Conservation (phyloP, 2,329 filamentous ascomycete genomes). For the Aspergillus latus region DNA sequence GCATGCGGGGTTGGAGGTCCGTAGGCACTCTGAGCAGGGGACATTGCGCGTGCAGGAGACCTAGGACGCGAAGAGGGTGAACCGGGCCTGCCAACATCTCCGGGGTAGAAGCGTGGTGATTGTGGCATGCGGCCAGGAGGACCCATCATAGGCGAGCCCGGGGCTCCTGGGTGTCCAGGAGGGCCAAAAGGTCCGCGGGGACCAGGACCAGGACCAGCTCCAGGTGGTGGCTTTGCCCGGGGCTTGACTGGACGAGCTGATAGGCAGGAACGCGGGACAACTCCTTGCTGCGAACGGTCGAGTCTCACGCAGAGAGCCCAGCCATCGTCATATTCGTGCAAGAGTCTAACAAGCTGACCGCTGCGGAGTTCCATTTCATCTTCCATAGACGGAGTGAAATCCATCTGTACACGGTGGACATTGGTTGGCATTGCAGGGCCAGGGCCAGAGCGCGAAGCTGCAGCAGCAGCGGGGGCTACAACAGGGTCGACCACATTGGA, state of each 20-base stretch:
- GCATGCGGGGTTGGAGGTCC: slow-evolving; percentile 31
- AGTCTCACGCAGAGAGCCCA: slow-evolving; percentile 94
- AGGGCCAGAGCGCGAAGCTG: slow-evolving; percentile 17
- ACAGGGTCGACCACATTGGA: slow-evolving; percentile 25
- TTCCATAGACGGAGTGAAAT: slow-evolving; percentile 88
- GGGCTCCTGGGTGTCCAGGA: slow-evolving; percentile 31
- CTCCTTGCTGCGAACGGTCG: slow-evolving; percentile 88
- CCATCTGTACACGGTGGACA: slow-evolving; percentile 89
- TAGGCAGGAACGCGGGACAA: slow-evolving; percentile 88
- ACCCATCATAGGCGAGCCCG: slow-evolving; percentile 36
- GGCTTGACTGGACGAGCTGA: slow-evolving; percentile 91
- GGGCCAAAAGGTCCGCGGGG: slow-evolving; percentile 23
- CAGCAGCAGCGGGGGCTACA: slow-evolving; percentile 14
- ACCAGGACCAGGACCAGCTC: slow-evolving; percentile 30
- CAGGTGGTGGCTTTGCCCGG: slow-evolving; percentile 53
- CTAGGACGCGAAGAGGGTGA: slow-evolving; percentile 38
- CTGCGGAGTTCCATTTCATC: slow-evolving; percentile 82
- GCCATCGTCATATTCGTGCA: slow-evolving; percentile 97
- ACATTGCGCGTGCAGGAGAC: slow-evolving; percentile 35
- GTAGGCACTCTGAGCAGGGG: slow-evolving; percentile 26
- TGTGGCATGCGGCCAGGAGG: slow-evolving; percentile 27
- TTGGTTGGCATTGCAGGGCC: slow-evolving; percentile 55
- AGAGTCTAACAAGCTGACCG: slow-evolving; percentile 80
- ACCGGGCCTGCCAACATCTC: slow-evolving; percentile 21
- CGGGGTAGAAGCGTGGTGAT: slow-evolving; percentile 38